A percentile compares a stretch with the other conserved stretches of the same genome.
Evolutionary conservation across 106 monocot species (phyloP).

Genomic region (Xerophyta viscosa): DNA sequence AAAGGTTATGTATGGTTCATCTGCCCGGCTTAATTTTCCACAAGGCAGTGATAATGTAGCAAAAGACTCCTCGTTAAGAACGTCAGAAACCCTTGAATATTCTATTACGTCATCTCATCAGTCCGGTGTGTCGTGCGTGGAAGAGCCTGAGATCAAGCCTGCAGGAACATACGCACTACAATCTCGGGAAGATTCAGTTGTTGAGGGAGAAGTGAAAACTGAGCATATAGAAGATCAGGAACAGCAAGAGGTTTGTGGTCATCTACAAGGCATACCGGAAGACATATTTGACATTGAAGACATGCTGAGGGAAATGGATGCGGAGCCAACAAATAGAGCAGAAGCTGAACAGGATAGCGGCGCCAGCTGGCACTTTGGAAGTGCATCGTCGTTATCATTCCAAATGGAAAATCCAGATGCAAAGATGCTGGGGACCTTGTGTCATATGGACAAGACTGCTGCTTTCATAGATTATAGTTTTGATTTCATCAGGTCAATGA

Average conservation of each 20-base stretch:
- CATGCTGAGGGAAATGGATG: slow-evolving; percentile 14
- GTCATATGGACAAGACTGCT: slow-evolving; percentile 4
- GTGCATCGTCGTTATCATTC: not conserved
- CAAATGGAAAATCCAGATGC: slow-evolving; percentile 28
- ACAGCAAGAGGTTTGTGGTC: too few species aligned
- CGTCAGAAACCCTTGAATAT: not conserved
- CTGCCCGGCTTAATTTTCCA: slow-evolving; percentile 64
- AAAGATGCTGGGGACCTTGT: slow-evolving; percentile 6
- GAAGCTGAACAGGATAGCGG: not conserved
- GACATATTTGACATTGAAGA: slow-evolving; percentile 28
- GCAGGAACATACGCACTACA: not conserved
- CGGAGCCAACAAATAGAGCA: not conserved
- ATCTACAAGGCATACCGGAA: not conserved
- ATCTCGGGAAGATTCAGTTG: not conserved
- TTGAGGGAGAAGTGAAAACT: not conserved
- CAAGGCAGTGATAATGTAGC: not conserved
- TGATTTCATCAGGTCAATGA: slow-evolving; percentile 6
- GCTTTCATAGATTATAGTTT: slow-evolving; percentile 1
- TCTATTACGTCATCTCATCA: slow-evolving; percentile 4
- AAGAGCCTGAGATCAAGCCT: not conserved
- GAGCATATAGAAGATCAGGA: not conserved
- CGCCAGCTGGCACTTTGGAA: slow-evolving; percentile 1
- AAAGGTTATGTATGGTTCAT: slow-evolving; percentile 51
- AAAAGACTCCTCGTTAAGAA: not conserved
- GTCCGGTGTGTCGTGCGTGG: not conserved